phyloP scores from a whole-genome alignment of 441 rosid genomes.

The Gossypium schwendimanii region DNA sequence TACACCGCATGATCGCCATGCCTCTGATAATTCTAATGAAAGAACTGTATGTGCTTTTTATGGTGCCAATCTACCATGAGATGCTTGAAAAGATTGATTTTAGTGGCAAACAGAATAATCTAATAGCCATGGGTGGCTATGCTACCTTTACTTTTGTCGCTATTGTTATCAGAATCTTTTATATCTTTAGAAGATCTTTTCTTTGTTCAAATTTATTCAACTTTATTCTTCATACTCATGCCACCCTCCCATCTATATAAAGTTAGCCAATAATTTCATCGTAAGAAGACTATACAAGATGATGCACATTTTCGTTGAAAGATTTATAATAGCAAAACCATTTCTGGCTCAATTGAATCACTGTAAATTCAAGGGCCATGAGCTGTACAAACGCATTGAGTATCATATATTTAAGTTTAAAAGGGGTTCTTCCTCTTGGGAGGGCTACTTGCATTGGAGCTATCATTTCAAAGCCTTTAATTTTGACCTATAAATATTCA shows the following conservation, averaged over 20 bases:
- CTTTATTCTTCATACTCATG: conserved; percentile 14
- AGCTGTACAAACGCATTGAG: too few species aligned
- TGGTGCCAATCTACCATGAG: neutral
- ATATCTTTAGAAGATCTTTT: neutral
- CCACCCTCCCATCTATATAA: neutral
- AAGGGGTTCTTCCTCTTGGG: neutral
- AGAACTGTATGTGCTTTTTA: neutral
- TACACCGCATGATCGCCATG: conserved; percentile 15
- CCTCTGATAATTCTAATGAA: neutral
- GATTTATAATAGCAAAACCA: too few species aligned
- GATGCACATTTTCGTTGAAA: too few species aligned
- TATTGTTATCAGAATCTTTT: conserved; percentile 7
- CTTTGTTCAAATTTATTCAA: neutral
- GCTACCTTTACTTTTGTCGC: neutral
- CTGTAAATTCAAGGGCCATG: neutral
- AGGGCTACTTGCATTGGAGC: neutral
- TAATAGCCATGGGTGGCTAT: neutral
- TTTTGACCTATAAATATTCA: neutral
- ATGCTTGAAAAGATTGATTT: neutral
- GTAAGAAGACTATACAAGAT: too few species aligned
- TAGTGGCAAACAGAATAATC: conserved; percentile 12
- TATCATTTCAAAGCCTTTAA: conserved; percentile 4
- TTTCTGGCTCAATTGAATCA: neutral
- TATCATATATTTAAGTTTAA: too few species aligned
- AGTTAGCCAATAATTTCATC: neutral